Conservation (phyloP, 495 filamentous ascomycete genomes). For the Xanthoparmelia taractica region DNA sequence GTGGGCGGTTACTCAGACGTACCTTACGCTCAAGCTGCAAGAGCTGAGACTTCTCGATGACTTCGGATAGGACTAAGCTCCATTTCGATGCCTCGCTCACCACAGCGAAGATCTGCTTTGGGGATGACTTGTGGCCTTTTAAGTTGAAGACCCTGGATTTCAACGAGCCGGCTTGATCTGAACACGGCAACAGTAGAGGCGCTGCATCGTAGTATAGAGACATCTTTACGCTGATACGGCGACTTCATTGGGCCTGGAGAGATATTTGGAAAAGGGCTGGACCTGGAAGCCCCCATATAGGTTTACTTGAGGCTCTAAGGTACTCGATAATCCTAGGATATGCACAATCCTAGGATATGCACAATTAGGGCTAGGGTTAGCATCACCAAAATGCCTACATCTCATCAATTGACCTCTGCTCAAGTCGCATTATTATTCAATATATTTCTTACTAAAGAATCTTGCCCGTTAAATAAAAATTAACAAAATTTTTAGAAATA, state of each 20-base stretch:
- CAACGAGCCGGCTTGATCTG: slow-evolving; percentile 62
- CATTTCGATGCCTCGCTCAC: slow-evolving; percentile 83
- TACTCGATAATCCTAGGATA: too few species aligned
- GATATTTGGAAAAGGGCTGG: too few species aligned
- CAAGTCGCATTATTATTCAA: too few species aligned
- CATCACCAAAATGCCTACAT: too few species aligned
- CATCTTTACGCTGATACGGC: slow-evolving; percentile 43
- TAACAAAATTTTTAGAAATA: too few species aligned
- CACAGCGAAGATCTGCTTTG: slow-evolving; percentile 78
- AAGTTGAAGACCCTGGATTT: slow-evolving; percentile 72
- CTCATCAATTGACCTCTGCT: too few species aligned
- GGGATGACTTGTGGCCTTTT: slow-evolving; percentile 62
- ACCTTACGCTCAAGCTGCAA: slow-evolving; percentile 77
- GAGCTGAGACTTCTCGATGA: slow-evolving; percentile 68
- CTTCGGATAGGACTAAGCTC: slow-evolving; percentile 73
- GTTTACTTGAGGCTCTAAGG: too few species aligned
- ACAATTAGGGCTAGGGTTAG: too few species aligned
- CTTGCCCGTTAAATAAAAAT: too few species aligned
- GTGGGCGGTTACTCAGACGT: slow-evolving; percentile 13
- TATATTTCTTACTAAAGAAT: too few species aligned
- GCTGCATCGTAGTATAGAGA: slow-evolving; percentile 94
- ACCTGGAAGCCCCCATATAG: too few species aligned
- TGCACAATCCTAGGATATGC: too few species aligned
- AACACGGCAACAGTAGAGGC: slow-evolving; percentile 53
- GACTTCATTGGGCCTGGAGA: neutral